phyloP scores from a whole-genome alignment of 495 filamentous ascomycete species.

The Chaetomium tenue region DNA sequence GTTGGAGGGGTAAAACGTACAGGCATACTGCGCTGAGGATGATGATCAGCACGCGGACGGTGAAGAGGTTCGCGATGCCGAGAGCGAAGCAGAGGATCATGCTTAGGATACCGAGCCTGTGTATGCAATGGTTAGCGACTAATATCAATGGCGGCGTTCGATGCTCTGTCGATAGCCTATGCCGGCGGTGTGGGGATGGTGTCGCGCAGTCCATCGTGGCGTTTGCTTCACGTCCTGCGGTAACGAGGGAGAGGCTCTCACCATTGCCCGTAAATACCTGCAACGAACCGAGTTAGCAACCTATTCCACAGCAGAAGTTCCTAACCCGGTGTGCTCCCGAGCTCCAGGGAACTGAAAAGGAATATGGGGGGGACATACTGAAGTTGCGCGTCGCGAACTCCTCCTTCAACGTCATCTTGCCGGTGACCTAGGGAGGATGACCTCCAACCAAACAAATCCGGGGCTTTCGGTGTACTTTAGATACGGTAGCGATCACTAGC shows the following conservation, averaged over 20 bases:
- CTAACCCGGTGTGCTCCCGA: not conserved
- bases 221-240: constrained; percentile 1
- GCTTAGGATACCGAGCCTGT: constrained; percentile 92
- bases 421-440: not conserved
- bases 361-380: constrained; percentile 61
- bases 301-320: constrained; percentile 6
- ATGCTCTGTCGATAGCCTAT: not conserved
- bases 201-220: not conserved
- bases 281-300: constrained; percentile 30
- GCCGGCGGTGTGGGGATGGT: not conserved
- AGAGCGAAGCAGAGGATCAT: constrained; percentile 95
- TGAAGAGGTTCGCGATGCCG: constrained; percentile 87
- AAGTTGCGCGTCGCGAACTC: constrained; percentile 97
- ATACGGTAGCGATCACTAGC: not conserved
- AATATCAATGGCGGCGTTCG: not conserved
- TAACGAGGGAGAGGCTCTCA: constrained; percentile 53
- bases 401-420: constrained; percentile 55
- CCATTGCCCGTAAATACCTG: constrained; percentile 99
- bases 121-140: not conserved
- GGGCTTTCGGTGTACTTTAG: not conserved
- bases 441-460: not conserved
- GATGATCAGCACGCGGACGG: constrained; percentile 60
- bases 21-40: constrained; percentile 81
- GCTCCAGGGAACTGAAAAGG: constrained; percentile 26
- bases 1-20: constrained; percentile 54